Evolutionary conservation across 2,329 filamentous ascomycete species (phyloP).

Genomic region (Fusarium tuaranense): DNA sequence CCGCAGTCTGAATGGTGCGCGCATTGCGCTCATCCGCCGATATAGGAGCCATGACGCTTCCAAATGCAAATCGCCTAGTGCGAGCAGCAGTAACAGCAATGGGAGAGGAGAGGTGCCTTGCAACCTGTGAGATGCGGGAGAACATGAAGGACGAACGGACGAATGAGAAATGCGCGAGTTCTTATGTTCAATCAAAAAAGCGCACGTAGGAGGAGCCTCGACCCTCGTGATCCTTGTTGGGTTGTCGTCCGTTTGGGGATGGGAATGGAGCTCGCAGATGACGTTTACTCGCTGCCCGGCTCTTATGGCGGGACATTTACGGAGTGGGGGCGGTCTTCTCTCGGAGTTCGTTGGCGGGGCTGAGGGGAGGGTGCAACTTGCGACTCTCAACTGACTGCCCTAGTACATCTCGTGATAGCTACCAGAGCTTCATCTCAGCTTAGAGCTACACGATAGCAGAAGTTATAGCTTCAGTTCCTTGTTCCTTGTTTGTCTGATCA

Average conservation of each 20-base stretch:
- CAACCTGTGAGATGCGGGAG: slow-evolving; percentile 77
- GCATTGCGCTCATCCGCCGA: slow-evolving; percentile 66
- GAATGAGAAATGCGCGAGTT: slow-evolving; percentile 5
- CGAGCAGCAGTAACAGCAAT: slow-evolving; percentile 47
- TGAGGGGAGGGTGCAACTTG: slow-evolving; percentile 10
- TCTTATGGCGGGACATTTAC: slow-evolving; percentile 25
- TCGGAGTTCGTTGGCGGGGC: slow-evolving; percentile 28
- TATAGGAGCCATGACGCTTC: slow-evolving; percentile 54
- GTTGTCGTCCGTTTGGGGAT: slow-evolving; percentile 17
- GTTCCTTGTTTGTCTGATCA: background rate
- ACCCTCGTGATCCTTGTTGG: slow-evolving; percentile 18
- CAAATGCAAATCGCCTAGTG: slow-evolving; percentile 44
- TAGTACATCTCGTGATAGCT: slow-evolving; percentile 26
- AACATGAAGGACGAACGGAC: slow-evolving; percentile 69
- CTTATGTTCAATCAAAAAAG: slow-evolving; percentile 5
- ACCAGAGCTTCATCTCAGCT: slow-evolving; percentile 6
- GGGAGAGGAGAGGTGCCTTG: slow-evolving; percentile 70
- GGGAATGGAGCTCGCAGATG: slow-evolving; percentile 26
- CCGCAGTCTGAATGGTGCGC: slow-evolving; percentile 86
- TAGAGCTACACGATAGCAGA: background rate
- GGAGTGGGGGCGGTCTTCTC: slow-evolving; percentile 12
- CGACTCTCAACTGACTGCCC: slow-evolving; percentile 11
- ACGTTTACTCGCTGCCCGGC: slow-evolving; percentile 25
- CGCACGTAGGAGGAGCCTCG: slow-evolving; percentile 1
- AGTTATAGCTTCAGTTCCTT: slow-evolving; percentile 14